Conservation (phyloP, 768 basidiomycete genomes). For the Ramaria sp. region DNA sequence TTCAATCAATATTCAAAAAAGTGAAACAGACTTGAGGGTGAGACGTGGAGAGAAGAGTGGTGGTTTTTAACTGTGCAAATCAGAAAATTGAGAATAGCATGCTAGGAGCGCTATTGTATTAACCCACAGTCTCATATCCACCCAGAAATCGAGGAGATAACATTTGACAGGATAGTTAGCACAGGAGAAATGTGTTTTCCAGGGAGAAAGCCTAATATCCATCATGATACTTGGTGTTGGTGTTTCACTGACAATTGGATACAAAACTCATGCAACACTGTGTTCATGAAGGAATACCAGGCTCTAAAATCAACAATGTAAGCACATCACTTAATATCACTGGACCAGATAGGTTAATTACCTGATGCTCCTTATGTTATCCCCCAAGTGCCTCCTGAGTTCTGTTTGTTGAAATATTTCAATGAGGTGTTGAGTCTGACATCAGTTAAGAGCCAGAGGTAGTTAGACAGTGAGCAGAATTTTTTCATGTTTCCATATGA, state of each 20-base stretch:
- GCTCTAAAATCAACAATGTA: not conserved
- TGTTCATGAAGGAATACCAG: conserved; percentile 9
- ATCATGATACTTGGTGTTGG: not conserved
- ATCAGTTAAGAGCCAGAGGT: no score
- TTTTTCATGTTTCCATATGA: no score
- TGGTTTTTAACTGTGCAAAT: not conserved
- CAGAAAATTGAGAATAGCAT: not conserved
- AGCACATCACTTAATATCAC: not conserved
- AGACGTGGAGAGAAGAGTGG: not conserved
- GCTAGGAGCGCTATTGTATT: not conserved
- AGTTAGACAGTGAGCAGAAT: no score
- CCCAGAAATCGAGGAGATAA: conserved; percentile 7
- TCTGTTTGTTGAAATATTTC: no score
- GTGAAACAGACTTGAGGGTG: not conserved
- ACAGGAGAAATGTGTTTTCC: conserved; percentile 1
- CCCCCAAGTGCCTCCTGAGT: no score
- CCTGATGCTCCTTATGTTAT: no score
- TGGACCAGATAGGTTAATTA: not conserved
- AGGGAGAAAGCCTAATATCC: conserved; percentile 7
- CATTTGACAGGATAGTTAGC: conserved; percentile 5
- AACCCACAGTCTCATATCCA: not conserved
- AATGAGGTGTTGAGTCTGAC: no score
- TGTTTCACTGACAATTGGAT: not conserved
- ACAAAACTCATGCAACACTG: not conserved
- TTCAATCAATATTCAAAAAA: no score